phyloP scores from a whole-genome alignment of 306 rosid genomes.

The Gleditsia sinensis region DNA sequence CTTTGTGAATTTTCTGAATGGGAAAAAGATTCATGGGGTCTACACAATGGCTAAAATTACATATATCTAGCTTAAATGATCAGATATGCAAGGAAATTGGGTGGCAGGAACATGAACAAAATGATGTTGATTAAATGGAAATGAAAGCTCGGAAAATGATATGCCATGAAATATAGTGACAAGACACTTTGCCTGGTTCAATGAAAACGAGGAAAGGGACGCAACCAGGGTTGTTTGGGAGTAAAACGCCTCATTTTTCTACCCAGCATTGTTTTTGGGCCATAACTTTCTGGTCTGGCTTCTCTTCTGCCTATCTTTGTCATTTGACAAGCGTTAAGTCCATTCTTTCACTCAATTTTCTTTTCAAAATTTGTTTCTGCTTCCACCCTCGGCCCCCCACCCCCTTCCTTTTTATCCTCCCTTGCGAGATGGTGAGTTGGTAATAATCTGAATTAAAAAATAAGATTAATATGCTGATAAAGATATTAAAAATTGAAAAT shows the following conservation, averaged over 20 bases:
- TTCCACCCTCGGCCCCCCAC: too few relatives aligned
- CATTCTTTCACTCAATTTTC: too few relatives aligned
- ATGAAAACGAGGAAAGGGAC: slow-evolving; percentile 28
- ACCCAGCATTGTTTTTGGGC: too few relatives aligned
- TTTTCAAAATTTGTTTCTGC: too few relatives aligned
- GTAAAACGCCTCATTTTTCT: slow-evolving; percentile 34
- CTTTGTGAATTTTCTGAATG: slow-evolving; percentile 11
- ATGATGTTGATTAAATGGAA: slow-evolving; percentile 29
- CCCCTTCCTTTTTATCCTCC: too few relatives aligned
- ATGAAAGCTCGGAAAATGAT: slow-evolving; percentile 49
- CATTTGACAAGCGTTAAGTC: too few relatives aligned
- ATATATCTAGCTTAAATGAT: neutral
- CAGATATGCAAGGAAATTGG: slow-evolving; percentile 24
- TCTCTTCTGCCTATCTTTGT: too few relatives aligned
- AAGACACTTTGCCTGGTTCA: slow-evolving; percentile 42
- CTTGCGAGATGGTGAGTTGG: too few relatives aligned
- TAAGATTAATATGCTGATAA: too few relatives aligned
- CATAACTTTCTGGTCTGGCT: too few relatives aligned
- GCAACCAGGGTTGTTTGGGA: slow-evolving; percentile 15
- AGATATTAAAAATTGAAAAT: too few relatives aligned
- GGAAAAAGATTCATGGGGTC: slow-evolving; percentile 21
- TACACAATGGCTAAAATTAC: slow-evolving; percentile 21
- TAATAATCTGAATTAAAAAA: too few relatives aligned
- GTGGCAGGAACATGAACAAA: slow-evolving; percentile 23
- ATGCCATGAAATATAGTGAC: slow-evolving; percentile 46